Evolutionary conservation across 2,329 filamentous ascomycete species (phyloP).

Genomic region (Colletotrichum tropicicola): DNA sequence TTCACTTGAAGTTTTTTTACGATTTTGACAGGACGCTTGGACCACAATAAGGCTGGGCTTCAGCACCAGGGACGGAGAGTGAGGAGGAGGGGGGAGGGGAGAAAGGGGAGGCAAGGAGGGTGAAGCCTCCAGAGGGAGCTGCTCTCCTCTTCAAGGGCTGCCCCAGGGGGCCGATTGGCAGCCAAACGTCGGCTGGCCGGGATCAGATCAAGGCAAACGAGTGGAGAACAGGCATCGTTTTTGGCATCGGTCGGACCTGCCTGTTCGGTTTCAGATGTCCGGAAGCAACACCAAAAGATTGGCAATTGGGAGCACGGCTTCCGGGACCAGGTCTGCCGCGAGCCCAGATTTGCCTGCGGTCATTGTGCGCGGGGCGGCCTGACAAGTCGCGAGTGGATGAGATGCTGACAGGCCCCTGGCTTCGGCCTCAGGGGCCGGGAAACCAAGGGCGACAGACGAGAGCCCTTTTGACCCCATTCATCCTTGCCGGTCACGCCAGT

Average conservation of each 20-base stretch:
- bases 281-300: conserved; percentile 27
- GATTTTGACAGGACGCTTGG: conserved; percentile 33
- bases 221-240: conserved; percentile 18
- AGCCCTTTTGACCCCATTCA: not conserved
- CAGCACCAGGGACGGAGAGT: conserved; percentile 2
- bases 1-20: conserved; percentile 17
- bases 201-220: conserved; percentile 27
- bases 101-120: not conserved
- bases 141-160: too few relatives aligned
- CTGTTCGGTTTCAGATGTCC: conserved; percentile 28
- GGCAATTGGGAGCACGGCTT: conserved; percentile 21
- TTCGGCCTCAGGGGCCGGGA: conserved; percentile 21
- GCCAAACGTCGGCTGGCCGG: conserved; percentile 7
- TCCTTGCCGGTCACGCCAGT: conserved; percentile 29
- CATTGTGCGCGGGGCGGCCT: conserved; percentile 14
- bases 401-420: conserved; percentile 8
- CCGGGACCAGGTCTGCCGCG: conserved; percentile 15
- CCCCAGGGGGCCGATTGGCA: conserved; percentile 2
- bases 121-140: not conserved
- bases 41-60: conserved; percentile 27
- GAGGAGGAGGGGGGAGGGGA: not conserved
- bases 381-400: conserved; percentile 19
- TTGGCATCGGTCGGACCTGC: conserved; percentile 24
- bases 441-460: not conserved
- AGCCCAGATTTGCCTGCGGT: conserved; percentile 14